Base-by-base conservation (phyloP, 345 rosid species). In the Punica granatum region DNA sequence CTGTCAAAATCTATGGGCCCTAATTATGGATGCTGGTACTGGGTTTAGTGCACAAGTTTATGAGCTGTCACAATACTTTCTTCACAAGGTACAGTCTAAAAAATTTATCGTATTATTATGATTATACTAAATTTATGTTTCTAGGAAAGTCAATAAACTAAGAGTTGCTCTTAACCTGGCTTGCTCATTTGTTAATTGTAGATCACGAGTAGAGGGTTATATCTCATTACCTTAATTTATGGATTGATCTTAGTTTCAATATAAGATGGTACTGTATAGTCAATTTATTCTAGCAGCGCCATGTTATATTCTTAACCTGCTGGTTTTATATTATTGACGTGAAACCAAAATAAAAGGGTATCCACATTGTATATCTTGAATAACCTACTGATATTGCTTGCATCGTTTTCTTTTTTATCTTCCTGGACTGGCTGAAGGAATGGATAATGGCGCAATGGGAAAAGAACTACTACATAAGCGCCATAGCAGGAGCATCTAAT, bases 11-110 rank as follows among this genome's bases (percentile, higher is more conserved):
- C 78, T 86, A 1, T 88, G 95, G 95, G 91, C 91, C 67, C 68
- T 88, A 56, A 77, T 86, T 65, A 86, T 88, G 95, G 95, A 88
- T 66, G 94, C 87, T 34, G 89, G 90, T 58, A 82, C 90, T 64
- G 85, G 83, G 67, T 88, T 73, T 67, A 53, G 71, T 53, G 70
- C 85, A 44, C 95, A 88, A 84, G 85, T 88, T 64, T 83, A 83
- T 71, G 80, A 84, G 64, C 85, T 78, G 32, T 86, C 95, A 3
- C 82, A 85, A 6, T 41, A 7, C 68, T 88, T 88, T 73, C 86
- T 84, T 60, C 81, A 75, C 74, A 88, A 86, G 86, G 95, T 88
- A 74, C 48, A n/a, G 34, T 9, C 46, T 66, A 49, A 0, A 46
- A 19, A 3, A 18, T 44, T 37, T 37, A 5, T 37, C 5, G 5